A percentile compares a stretch with the other conserved stretches of the same genome.
Evolutionary conservation across 371 early-diverging fungal species (phyloP).

Genomic region (Blakeslea trispora): DNA sequence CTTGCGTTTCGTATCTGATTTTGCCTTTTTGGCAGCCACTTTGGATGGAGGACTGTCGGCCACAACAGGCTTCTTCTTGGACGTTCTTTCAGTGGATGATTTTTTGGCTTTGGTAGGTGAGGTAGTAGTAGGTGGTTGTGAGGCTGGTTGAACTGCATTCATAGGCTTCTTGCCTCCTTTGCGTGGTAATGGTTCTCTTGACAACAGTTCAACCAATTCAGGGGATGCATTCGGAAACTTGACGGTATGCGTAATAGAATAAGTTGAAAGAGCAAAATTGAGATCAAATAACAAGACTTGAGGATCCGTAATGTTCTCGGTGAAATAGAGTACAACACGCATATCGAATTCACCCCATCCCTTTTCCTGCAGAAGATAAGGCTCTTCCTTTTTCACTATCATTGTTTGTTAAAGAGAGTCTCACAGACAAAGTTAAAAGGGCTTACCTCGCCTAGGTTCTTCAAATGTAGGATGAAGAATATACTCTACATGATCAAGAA

Average conservation of each 20-base stretch:
- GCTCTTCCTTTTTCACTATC: slow-evolving; percentile 64
- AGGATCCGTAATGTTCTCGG: slow-evolving; percentile 49
- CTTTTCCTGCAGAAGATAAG: slow-evolving; percentile 62
- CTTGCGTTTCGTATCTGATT: slow-evolving; percentile 9
- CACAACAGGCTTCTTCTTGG: slow-evolving; percentile 11
- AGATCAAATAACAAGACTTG: slow-evolving; percentile 60
- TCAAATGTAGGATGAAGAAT: slow-evolving; percentile 76
- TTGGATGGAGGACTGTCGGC: slow-evolving; percentile 2
- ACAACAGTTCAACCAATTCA: slow-evolving; percentile 20
- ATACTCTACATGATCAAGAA: slow-evolving; percentile 72
- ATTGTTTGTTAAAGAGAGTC: too few species aligned
- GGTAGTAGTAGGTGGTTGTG: too few species aligned
- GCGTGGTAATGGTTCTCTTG: slow-evolving; percentile 4
- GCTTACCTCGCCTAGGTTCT: slow-evolving; percentile 59
- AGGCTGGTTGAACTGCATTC: neutral
- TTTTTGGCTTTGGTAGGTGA: neutral
- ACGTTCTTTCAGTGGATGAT: neutral
- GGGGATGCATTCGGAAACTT: slow-evolving; percentile 37
- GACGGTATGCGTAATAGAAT: slow-evolving; percentile 46
- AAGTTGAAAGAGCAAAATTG: slow-evolving; percentile 59
- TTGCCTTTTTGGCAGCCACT: slow-evolving; percentile 8
- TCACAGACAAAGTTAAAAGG: neutral
- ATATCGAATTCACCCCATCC: slow-evolving; percentile 81
- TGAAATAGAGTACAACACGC: slow-evolving; percentile 59
- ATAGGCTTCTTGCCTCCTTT: slow-evolving; percentile 12